Conservation (phyloP, 2,329 filamentous ascomycete genomes). For the Aspergillus uvarum region DNA sequence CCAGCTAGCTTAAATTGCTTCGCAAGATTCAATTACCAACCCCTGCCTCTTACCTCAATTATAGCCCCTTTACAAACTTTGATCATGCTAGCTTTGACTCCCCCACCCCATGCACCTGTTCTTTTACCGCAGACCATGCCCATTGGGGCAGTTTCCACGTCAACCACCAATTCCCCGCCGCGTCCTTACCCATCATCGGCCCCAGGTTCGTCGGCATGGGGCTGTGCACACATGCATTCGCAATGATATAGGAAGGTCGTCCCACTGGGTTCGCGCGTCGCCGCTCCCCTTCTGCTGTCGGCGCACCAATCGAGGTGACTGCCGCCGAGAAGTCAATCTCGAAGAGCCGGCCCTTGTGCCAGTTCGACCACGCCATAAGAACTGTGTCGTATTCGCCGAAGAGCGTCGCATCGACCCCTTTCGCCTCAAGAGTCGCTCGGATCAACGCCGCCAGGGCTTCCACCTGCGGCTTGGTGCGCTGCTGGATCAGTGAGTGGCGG, state of each 20-base stretch:
- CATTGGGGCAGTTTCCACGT: slow-evolving; percentile 18
- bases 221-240: neutral
- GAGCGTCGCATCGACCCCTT: slow-evolving; percentile 12
- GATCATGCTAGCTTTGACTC: too few relatives aligned
- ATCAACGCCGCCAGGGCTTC: slow-evolving; percentile 13
- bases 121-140: slow-evolving; percentile 24
- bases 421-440: slow-evolving; percentile 11
- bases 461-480: slow-evolving; percentile 14
- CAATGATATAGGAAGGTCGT: slow-evolving; percentile 8
- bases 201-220: slow-evolving; percentile 21
- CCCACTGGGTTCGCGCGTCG: slow-evolving; percentile 4
- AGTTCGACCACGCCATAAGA: slow-evolving; percentile 43
- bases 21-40: too few relatives aligned
- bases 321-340: slow-evolving; percentile 39
- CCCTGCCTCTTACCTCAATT: neutral
- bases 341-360: slow-evolving; percentile 40
- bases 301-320: slow-evolving; percentile 13
- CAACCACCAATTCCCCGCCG: slow-evolving; percentile 34
- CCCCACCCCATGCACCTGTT: neutral
- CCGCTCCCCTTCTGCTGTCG: neutral
- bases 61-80: neutral
- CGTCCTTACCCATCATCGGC: slow-evolving; percentile 33
- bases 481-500: slow-evolving; percentile 12
- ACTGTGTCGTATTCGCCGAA: slow-evolving; percentile 34
- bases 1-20: too few relatives aligned